Base-by-base conservation (phyloP, 495 filamentous ascomycete genomes). In the Penicillium fimorum region DNA sequence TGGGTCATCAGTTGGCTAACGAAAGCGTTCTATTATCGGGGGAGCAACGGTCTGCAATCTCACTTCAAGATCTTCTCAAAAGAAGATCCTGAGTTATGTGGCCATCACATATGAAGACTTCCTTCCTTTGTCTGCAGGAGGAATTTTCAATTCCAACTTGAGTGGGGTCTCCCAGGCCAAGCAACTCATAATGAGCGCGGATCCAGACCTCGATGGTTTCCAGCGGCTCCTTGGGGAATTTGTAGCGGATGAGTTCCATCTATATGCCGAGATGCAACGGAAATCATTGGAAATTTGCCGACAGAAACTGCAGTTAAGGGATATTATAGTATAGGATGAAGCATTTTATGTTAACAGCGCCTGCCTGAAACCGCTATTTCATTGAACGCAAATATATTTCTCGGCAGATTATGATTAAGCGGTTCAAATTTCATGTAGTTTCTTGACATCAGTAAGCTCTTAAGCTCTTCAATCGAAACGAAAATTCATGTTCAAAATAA, bases 181-280 rank as follows among this genome's bases (percentile, higher is more conserved):
- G 25, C 61, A 64, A 49, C 57, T 72, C 4, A 64, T 72, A 32
- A 66, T 67, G 60, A 63, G 56, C 2, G 67, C 70, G 0, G 67
- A 70, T 42, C 58, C 70, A 17, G 67, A 72, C 45, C 49, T 72
- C 10, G 65, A 70, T 66, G 69, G 63, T 1, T 72, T 72, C 22
- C 67, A 72, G 44, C 61, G 53, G 13, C 56, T 51, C 47, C 47
- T 72, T n/a, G 67, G 67, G 4, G 43, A 54, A 2, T 47, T 42
- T 15, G 47, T 64, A 1, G 62, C 62, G 12, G 69, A 72, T 57
- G 69, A 70, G 22, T 69, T 72, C 27, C 57, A 61, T 42, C 51
- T 72, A 6, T 72, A 72, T 50, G 57, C 51, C 10, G 44, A 64
- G n/a, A 70, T 72, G 54, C 67, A 72, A 37, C 17, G 18, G 5